These are phyloP conservation scores for Thalassiosira livingstoniorum DNA, from an alignment of 352 stramenopile species.

Conservation along the genomic window DNA sequence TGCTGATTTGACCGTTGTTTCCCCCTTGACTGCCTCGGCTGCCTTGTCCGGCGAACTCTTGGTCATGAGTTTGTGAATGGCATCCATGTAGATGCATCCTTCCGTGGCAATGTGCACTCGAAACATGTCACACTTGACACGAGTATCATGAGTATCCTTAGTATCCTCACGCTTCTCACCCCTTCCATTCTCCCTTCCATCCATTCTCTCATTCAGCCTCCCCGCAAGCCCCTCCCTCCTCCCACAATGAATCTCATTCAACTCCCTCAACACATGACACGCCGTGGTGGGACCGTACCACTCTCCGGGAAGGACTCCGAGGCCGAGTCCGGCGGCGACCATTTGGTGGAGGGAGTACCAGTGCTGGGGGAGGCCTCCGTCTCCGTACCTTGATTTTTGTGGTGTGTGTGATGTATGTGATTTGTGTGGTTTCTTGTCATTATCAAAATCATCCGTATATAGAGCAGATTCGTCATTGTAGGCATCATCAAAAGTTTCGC, in stretches of 20 bases:
- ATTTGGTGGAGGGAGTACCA: conserved; percentile 85
- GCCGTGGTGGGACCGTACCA: conserved; percentile 81
- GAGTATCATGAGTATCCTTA: neutral
- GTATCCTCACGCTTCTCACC: neutral
- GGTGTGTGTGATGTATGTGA: too few relatives aligned
- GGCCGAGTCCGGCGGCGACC: conserved; percentile 72
- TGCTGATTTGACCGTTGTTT: too few relatives aligned
- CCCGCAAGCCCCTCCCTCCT: conserved; percentile 31
- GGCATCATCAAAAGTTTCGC: neutral
- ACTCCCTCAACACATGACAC: conserved; percentile 79
- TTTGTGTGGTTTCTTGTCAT: too few relatives aligned
- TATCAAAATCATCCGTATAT: too few relatives aligned
- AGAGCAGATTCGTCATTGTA: too few relatives aligned
- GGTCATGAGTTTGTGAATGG: conserved; percentile 74
- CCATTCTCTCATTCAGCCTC: conserved; percentile 20
- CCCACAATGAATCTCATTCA: conserved; percentile 70
- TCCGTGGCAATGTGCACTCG: conserved; percentile 71
- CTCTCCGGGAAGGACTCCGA: conserved; percentile 79
- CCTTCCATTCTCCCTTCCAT: conserved; percentile 5
- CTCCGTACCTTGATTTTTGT: too few relatives aligned
- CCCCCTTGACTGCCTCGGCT: too few relatives aligned
- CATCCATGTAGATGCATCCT: conserved; percentile 81
- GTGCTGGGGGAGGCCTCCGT: conserved; percentile 36
- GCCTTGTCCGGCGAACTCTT: conserved; percentile 19
- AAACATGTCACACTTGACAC: conserved; percentile 42